Conservation (phyloP, 805 yeast species). For the baker's yeast (Saccharomyces cerevisiae) region DNA sequence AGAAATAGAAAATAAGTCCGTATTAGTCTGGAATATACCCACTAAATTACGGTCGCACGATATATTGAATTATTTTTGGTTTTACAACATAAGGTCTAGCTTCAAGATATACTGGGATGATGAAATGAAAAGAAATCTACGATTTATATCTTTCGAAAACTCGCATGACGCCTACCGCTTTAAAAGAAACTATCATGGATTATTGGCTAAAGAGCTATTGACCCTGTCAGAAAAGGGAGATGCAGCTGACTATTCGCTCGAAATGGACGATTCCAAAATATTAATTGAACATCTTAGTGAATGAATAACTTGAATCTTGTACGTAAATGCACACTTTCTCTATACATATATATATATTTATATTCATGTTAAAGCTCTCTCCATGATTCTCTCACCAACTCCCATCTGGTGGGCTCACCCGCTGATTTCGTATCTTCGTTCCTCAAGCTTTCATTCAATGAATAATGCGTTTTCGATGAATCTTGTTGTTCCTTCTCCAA, state of each 20-base stretch:
- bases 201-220: constrained; percentile 9
- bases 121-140: constrained; percentile 14
- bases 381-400: constrained; percentile 66
- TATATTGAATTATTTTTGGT: constrained; percentile 22
- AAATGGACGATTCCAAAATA: constrained; percentile 9
- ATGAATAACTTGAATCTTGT: not conserved
- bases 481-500: constrained; percentile 37
- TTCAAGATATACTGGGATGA: constrained; percentile 21
- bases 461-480: constrained; percentile 5
- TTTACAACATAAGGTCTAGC: constrained; percentile 25
- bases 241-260: not conserved
- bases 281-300: constrained; percentile 15
- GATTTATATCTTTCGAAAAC: constrained; percentile 35
- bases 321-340: not conserved
- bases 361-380: constrained; percentile 35
- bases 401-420: constrained; percentile 37
- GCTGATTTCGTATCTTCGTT: constrained; percentile 14
- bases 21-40: constrained; percentile 27
- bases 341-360: not conserved
- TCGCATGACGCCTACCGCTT: constrained; percentile 42
- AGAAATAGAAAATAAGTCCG: constrained; percentile 17
- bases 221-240: constrained; percentile 1
- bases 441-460: constrained; percentile 18
- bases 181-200: constrained; percentile 45
- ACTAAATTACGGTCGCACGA: constrained; percentile 10